These are phyloP conservation scores for Thelonectria blattea DNA, from an alignment of 2,329 filamentous ascomycete species.

Conservation along the genomic window DNA sequence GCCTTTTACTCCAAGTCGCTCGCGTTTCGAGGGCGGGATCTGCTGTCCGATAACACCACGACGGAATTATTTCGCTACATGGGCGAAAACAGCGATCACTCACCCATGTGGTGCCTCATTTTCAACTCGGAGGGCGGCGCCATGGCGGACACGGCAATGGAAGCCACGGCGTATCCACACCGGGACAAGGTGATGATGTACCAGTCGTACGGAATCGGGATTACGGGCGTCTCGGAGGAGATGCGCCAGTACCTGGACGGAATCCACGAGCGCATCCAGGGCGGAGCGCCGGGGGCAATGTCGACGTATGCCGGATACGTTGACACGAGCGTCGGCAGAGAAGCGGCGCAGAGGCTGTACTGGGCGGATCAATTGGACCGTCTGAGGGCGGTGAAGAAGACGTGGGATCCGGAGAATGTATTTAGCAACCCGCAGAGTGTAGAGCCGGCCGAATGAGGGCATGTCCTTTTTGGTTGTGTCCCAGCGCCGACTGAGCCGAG, in stretches of 20 bases:
- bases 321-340: slow-evolving; percentile 54
- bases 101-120: slow-evolving; percentile 64
- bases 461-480: background rate
- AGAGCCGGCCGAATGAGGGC: slow-evolving; percentile 32
- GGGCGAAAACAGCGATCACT: slow-evolving; percentile 55
- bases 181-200: slow-evolving; percentile 69
- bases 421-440: slow-evolving; percentile 49
- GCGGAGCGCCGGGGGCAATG: slow-evolving; percentile 39
- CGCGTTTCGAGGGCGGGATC: slow-evolving; percentile 56
- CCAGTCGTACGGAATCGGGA: slow-evolving; percentile 64
- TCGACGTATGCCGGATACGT: slow-evolving; percentile 70
- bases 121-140: slow-evolving; percentile 68
- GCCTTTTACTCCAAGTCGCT: slow-evolving; percentile 65
- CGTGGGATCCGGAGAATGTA: slow-evolving; percentile 44
- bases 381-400: slow-evolving; percentile 44
- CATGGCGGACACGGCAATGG: slow-evolving; percentile 58
- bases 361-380: slow-evolving; percentile 43
- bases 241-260: slow-evolving; percentile 58
- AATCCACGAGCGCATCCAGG: slow-evolving; percentile 53
- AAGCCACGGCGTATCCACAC: slow-evolving; percentile 67
- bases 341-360: slow-evolving; percentile 49
- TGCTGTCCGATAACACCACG: slow-evolving; percentile 53
- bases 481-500: background rate
- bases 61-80: slow-evolving; percentile 60
- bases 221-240: slow-evolving; percentile 51